phyloP scores from a whole-genome alignment of 371 early-diverging fungal species.

The Mortierella sp. region DNA sequence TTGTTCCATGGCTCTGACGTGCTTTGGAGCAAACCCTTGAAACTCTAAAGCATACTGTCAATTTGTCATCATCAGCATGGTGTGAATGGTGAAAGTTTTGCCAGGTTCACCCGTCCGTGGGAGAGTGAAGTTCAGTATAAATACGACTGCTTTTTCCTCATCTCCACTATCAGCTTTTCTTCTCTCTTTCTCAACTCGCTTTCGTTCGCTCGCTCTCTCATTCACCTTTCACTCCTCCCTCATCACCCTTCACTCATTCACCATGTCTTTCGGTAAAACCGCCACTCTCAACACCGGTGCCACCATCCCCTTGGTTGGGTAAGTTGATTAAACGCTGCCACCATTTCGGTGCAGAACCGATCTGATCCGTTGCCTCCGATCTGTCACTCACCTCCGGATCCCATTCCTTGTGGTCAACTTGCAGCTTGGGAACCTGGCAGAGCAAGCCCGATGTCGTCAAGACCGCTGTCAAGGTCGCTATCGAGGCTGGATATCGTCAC shows the following conservation, averaged over 20 bases:
- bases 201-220: neutral
- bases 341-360: neutral
- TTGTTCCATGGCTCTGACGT: too few relatives aligned
- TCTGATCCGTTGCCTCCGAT: neutral
- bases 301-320: conserved; percentile 58
- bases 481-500: conserved; percentile 78
- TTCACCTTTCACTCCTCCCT: neutral
- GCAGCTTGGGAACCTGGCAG: conserved; percentile 72
- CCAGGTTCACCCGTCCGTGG: too few relatives aligned
- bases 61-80: too few relatives aligned
- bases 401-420: neutral
- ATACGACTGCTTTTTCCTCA: too few relatives aligned
- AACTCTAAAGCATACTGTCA: too few relatives aligned
- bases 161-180: neutral
- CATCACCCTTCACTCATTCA: neutral
- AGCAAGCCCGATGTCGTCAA: conserved; percentile 66
- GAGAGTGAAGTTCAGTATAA: too few relatives aligned
- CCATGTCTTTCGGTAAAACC: conserved; percentile 49
- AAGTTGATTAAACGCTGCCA: conserved; percentile 9
- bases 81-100: too few relatives aligned
- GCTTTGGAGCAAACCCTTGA: too few relatives aligned
- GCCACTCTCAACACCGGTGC: conserved; percentile 66
- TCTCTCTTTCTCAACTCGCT: neutral
- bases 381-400: neutral
- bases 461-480: conserved; percentile 66